phyloP scores from a whole-genome alignment of 1,284 basidiomycete genomes.

The Lentinus polychrous region DNA sequence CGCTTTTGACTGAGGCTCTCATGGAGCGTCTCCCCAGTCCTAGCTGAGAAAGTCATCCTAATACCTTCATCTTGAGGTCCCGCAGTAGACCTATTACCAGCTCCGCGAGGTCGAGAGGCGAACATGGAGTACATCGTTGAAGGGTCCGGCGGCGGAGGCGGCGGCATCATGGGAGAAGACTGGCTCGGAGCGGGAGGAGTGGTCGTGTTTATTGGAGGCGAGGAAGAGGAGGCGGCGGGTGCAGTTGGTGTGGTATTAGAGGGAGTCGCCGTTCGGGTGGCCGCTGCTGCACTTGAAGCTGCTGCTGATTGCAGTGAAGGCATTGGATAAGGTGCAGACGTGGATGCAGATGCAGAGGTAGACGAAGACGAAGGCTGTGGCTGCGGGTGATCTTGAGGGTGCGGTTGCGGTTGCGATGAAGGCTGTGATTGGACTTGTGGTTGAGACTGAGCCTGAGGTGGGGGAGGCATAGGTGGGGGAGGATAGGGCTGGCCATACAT shows the following conservation, averaged over 20 bases:
- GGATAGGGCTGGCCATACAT: constrained; percentile 4
- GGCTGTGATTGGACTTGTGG: constrained; percentile 3
- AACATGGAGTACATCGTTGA: constrained; percentile 10
- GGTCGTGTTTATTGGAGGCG: background rate
- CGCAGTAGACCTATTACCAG: background rate
- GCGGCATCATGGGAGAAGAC: background rate
- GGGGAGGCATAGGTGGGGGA: constrained; percentile 1
- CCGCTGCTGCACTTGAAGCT: background rate
- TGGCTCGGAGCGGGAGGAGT: background rate
- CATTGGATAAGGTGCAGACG: background rate
- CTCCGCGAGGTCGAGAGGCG: constrained; percentile 1
- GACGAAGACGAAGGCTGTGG: no score
- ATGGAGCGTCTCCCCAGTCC: constrained; percentile 1
- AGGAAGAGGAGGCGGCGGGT: constrained; percentile 5
- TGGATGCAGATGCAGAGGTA: no score
- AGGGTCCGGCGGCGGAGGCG: constrained; percentile 3
- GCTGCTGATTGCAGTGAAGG: background rate
- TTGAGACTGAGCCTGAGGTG: background rate
- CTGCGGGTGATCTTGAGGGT: no score
- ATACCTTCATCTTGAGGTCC: constrained; percentile 1
- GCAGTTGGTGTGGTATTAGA: background rate
- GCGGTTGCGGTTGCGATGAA: constrained; percentile 5
- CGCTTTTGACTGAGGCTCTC: background rate
- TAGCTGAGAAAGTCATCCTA: constrained; percentile 1
- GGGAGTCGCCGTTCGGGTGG: background rate